Base-by-base conservation (phyloP, 192 early-diverging fungal species). In the Endogone sp. region DNA sequence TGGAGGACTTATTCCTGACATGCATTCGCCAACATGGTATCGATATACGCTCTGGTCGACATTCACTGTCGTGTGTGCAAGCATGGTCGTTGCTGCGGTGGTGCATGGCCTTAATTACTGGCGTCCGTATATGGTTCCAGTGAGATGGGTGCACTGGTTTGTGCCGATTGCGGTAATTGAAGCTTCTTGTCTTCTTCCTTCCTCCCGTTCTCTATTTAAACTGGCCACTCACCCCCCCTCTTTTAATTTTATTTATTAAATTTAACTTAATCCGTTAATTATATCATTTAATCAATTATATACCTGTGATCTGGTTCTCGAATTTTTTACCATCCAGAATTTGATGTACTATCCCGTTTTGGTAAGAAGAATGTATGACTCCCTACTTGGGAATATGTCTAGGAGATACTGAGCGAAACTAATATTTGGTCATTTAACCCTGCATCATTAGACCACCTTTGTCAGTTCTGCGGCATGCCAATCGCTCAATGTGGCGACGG, bases 21-120 rank as follows among this genome's bases (percentile, higher is more conserved):
- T 85, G 71, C 72, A 79, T 57, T 82, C 83, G 1, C 81, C 79
- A 10, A 74, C 74, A 13, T 85, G 83, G 83, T 85, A 85, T 29
- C 77, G 76, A 2, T 75, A 82, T 55, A 75, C 79, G 6, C 63
- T 85, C 26, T 85, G 83, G 81, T 74, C 81, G 0, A 68, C 76
- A 16, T 78, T 82, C 68, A 63, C 67, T 2, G 76, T 31, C 0
- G 79, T 77, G 9, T 22, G 72, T 0, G 25, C 79, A 9, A 77
- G 80, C 11, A 62, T 81, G 32, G 6, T 80, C 22, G 61, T 85
- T 4, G 81, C 78, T 0, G n/a, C 78, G 2, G 30, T 73, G 27
- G 77, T 82, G 20, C 81, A 82, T 67, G 71, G 67, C 24, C 72
- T 81, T 59, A 85, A 85, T 63, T 32, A 71, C 9, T 67, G 74